Evolutionary conservation across 129 eudicot species (phyloP).

Genomic region (Ambrosia artemisiifolia): DNA sequence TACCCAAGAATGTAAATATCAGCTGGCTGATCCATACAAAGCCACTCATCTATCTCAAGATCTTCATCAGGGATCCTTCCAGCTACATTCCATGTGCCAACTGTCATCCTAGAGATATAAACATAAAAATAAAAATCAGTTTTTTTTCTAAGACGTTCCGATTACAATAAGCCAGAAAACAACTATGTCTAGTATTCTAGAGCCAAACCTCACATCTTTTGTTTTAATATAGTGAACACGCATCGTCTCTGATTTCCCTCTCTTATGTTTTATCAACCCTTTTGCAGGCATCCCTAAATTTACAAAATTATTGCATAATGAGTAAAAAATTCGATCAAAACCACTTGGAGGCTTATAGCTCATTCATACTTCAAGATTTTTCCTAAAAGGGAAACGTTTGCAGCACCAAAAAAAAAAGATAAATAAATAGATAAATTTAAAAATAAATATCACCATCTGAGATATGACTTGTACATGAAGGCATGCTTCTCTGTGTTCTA

Average conservation of each 20-base stretch:
- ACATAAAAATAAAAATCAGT: not conserved
- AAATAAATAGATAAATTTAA: not conserved
- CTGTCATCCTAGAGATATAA: slow-evolving; percentile 47
- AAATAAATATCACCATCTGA: slow-evolving; percentile 24
- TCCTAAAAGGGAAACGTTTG: not conserved
- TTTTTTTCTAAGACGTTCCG: not conserved
- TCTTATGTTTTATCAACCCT: slow-evolving; percentile 54
- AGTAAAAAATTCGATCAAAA: not conserved
- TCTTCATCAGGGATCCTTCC: slow-evolving; percentile 72
- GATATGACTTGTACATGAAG: slow-evolving; percentile 48
- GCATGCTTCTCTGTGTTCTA: slow-evolving; percentile 41
- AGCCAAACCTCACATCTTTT: slow-evolving; percentile 93
- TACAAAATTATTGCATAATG: slow-evolving; percentile 6
- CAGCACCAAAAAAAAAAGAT: not conserved
- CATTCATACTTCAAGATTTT: too few relatives aligned
- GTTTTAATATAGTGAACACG: slow-evolving; percentile 77
- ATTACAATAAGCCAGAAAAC: not conserved
- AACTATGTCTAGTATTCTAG: slow-evolving; percentile 17
- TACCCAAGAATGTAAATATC: slow-evolving; percentile 94
- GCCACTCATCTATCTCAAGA: slow-evolving; percentile 95
- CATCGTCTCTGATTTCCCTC: slow-evolving; percentile 91
- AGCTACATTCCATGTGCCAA: slow-evolving; percentile 99
- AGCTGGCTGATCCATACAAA: slow-evolving; percentile 75
- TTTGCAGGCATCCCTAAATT: slow-evolving; percentile 43
- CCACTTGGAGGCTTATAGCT: not conserved